Evolutionary conservation across 1,139 yeast species (phyloP).

Genomic region (Zygosaccharomyces sapae): DNA sequence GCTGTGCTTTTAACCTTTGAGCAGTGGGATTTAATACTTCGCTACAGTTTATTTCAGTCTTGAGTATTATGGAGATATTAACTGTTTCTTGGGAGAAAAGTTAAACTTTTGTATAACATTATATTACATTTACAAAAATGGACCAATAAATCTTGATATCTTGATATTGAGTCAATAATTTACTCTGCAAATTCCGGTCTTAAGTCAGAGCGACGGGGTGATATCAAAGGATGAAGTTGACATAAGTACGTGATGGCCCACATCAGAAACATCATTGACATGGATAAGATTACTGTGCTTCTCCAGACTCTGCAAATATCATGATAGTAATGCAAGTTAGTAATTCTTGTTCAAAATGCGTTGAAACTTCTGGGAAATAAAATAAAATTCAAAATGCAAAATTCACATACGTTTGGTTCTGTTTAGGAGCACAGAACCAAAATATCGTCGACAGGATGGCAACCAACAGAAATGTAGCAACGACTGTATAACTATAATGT

Average conservation of each 20-base stretch:
- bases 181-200: slow-evolving; percentile 61
- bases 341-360: background rate
- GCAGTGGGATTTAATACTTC: slow-evolving; percentile 17
- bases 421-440: slow-evolving; percentile 51
- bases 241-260: slow-evolving; percentile 85
- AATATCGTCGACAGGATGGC: slow-evolving; percentile 54
- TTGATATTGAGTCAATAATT: background rate
- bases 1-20: slow-evolving; percentile 8
- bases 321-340: slow-evolving; percentile 8
- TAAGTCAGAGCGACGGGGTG: slow-evolving; percentile 72
- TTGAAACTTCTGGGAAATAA: background rate
- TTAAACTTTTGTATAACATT: background rate
- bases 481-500: slow-evolving; percentile 59
- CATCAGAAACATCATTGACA: slow-evolving; percentile 89
- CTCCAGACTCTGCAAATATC: slow-evolving; percentile 82
- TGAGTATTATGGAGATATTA: background rate
- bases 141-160: no score
- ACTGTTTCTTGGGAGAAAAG: no score
- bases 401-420: slow-evolving; percentile 46
- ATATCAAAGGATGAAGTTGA: slow-evolving; percentile 77
- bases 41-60: slow-evolving; percentile 14
- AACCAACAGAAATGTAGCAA: slow-evolving; percentile 61
- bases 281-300: slow-evolving; percentile 73
- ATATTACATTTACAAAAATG: slow-evolving; percentile 5
- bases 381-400: background rate